Conservation (phyloP, 2,329 filamentous ascomycete species). For the Fusarium devonianum region DNA sequence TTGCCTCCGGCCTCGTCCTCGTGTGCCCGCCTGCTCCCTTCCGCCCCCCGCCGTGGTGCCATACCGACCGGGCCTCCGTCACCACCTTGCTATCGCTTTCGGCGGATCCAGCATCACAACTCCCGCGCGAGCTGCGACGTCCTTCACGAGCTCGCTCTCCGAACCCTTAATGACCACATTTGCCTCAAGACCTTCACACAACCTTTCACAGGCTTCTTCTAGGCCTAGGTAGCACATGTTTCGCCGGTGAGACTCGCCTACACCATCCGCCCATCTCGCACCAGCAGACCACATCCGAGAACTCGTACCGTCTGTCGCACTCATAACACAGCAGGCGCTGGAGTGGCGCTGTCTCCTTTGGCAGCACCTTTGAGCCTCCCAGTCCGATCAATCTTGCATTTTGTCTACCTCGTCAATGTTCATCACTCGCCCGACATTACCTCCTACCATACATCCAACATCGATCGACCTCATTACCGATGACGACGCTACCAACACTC, state of each 20-base stretch:
- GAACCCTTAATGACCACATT: constrained; percentile 35
- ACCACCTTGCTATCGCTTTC: constrained; percentile 29
- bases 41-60: constrained; percentile 35
- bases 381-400: constrained; percentile 7
- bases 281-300: constrained; percentile 29
- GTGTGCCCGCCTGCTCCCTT: constrained; percentile 15
- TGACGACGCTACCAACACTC: constrained; percentile 35
- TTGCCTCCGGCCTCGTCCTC: constrained; percentile 14
- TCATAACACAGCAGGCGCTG: constrained; percentile 23
- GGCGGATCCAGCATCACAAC: constrained; percentile 25
- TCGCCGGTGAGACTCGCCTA: constrained; percentile 42
- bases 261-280: constrained; percentile 32
- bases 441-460: constrained; percentile 26
- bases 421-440: constrained; percentile 15
- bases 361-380: constrained; percentile 9
- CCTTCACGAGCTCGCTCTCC: constrained; percentile 12
- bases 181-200: constrained; percentile 7
- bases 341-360: constrained; percentile 17
- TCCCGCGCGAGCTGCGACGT: constrained; percentile 15
- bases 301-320: constrained; percentile 33
- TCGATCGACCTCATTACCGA: constrained; percentile 34
- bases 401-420: constrained; percentile 17
- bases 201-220: constrained; percentile 24
- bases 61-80: constrained; percentile 30
- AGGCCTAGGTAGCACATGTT: constrained; percentile 42